A percentile compares a stretch with the other conserved stretches of the same genome.
phyloP scores from a whole-genome alignment of 768 basidiomycete species.

The Russula sp. region DNA sequence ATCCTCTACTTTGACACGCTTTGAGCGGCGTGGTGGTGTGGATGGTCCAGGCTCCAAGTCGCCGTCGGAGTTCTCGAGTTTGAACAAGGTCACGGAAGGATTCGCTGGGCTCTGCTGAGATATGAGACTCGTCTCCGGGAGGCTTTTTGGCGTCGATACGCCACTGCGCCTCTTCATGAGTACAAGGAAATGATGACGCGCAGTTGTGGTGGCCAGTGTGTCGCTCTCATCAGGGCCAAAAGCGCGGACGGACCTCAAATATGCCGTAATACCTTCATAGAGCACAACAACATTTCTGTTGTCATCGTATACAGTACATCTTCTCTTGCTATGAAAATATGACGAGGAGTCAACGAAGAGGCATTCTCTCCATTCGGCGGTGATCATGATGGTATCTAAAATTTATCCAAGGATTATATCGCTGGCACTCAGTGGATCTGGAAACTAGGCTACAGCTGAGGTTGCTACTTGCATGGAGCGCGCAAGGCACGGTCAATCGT shows the following conservation, averaged over 20 bases:
- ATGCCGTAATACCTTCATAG: neutral
- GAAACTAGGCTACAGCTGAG: no score
- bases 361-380: no score
- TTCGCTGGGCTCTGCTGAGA: slow-evolving; percentile 24
- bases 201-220: neutral
- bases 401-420: no score
- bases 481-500: no score
- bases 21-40: slow-evolving; percentile 29
- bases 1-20: slow-evolving; percentile 37
- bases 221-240: no score
- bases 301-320: no score
- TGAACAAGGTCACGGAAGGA: slow-evolving; percentile 28
- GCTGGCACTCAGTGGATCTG: no score
- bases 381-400: no score
- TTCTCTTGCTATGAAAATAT: no score
- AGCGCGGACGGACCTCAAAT: neutral
- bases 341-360: no score
- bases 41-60: slow-evolving; percentile 30
- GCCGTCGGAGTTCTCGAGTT: slow-evolving; percentile 28
- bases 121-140: neutral
- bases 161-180: slow-evolving; percentile 21
- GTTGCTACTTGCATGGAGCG: no score
- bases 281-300: no score
- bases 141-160: neutral
- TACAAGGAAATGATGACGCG: neutral